Evolutionary conservation across 306 rosid species (phyloP).

Genomic region (Aeschynomene evenia): DNA sequence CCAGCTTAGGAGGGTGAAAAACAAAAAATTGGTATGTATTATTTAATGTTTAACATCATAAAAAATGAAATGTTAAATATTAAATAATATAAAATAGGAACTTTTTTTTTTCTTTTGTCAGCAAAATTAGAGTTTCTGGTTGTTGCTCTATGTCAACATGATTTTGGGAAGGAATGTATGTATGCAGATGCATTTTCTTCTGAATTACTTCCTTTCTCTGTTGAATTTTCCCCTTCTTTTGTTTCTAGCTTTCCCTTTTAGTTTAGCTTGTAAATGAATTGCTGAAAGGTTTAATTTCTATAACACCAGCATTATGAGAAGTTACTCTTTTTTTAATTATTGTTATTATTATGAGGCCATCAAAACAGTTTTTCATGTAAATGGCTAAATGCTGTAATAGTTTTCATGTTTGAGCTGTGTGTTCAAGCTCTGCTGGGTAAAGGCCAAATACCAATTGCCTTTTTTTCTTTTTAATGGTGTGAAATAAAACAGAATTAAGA

Average conservation of each 20-base stretch:
- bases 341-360: neutral
- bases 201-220: neutral
- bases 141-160: slow-evolving; percentile 5
- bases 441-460: neutral
- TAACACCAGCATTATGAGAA: neutral
- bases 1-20: neutral
- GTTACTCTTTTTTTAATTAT: neutral
- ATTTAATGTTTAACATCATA: neutral
- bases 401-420: slow-evolving; percentile 8
- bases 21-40: neutral
- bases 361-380: slow-evolving; percentile 3
- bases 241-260: neutral
- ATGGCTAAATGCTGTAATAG: neutral
- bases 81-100: neutral
- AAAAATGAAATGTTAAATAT: neutral
- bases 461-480: neutral
- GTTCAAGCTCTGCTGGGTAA: neutral
- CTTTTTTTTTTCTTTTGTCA: neutral
- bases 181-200: slow-evolving; percentile 15
- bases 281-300: slow-evolving; percentile 14
- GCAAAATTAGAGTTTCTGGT: neutral
- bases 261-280: slow-evolving; percentile 31
- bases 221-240: neutral
- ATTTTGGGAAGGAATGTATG: slow-evolving; percentile 30
- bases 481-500: slow-evolving; percentile 28